phyloP scores from a whole-genome alignment of 2,329 filamentous ascomycete species.

The Colletotrichum tanaceti region DNA sequence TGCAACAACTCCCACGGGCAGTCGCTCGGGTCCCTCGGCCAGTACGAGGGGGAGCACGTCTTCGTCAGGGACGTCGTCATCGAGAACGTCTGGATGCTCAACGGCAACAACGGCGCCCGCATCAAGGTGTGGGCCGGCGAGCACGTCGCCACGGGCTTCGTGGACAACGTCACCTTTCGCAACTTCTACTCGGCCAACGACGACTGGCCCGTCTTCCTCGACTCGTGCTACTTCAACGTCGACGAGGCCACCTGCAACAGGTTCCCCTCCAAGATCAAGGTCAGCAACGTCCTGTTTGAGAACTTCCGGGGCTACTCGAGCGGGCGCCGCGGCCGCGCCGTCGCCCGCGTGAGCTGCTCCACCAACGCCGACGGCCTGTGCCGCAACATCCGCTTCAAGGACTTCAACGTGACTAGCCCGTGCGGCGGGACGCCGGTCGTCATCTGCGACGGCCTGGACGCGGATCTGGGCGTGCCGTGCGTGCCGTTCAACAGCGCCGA shows the following conservation, averaged over 20 bases:
- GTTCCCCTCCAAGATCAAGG: conserved; percentile 67
- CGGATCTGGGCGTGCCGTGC: conserved; percentile 51
- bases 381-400: conserved; percentile 63
- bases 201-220: conserved; percentile 67
- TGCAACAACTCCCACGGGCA: conserved; percentile 70
- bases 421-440: conserved; percentile 56
- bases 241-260: conserved; percentile 60
- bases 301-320: conserved; percentile 68
- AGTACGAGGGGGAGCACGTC: conserved; percentile 65
- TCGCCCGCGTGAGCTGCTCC: conserved; percentile 66
- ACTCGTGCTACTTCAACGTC: conserved; percentile 72
- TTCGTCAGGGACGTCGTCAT: conserved; percentile 68
- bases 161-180: conserved; percentile 71
- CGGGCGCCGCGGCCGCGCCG: conserved; percentile 65
- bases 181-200: conserved; percentile 70
- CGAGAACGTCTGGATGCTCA: conserved; percentile 68
- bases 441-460: conserved; percentile 61
- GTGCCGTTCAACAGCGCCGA: conserved; percentile 50
- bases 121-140: conserved; percentile 71
- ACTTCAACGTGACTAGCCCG: conserved; percentile 66
- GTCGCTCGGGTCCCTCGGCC: conserved; percentile 68
- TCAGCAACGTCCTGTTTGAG: conserved; percentile 68
- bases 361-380: conserved; percentile 65
- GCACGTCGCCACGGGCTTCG: conserved; percentile 68
- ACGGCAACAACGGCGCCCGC: conserved; percentile 63